A percentile compares a stretch with the other conserved stretches of the same genome.
Conservation (phyloP, 208 protist genomes). For the Crithidia thermophila region DNA sequence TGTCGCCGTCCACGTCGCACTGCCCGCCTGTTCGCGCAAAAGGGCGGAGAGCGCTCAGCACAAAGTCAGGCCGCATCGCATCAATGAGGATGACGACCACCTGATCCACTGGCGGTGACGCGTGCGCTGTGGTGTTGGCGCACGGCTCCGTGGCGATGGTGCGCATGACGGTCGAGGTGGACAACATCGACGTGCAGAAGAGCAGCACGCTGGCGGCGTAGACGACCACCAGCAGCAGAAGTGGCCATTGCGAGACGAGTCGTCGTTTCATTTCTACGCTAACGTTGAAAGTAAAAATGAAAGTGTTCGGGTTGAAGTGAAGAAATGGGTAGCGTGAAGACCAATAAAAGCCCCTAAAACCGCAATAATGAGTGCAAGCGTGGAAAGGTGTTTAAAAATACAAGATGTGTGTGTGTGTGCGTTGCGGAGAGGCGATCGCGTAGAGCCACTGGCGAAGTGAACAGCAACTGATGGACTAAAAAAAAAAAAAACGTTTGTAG, state of each 20-base stretch:
- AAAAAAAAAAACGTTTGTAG: background rate
- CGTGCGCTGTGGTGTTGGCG: background rate
- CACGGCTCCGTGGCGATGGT: conserved; percentile 38
- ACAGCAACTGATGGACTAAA: no score
- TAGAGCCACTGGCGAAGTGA: no score
- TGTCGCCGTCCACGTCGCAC: conserved; percentile 31
- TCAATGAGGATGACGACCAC: conserved; percentile 75
- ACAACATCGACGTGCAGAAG: conserved; percentile 69
- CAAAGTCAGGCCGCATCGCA: conserved; percentile 76
- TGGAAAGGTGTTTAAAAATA: no score
- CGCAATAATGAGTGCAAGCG: no score
- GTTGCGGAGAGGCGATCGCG: no score
- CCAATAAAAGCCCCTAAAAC: no score
- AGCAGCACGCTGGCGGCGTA: conserved; percentile 45
- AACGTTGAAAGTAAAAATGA: no score
- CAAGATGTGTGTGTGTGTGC: no score
- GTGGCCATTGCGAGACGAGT: conserved; percentile 18
- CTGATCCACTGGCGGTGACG: conserved; percentile 58
- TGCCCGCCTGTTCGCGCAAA: conserved; percentile 41
- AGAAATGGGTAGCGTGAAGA: no score
- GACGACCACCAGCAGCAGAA: conserved; percentile 28
- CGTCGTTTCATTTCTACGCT: conserved; percentile 2
- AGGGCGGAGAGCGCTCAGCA: conserved; percentile 34
- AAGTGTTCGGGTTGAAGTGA: no score
- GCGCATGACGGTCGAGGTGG: conserved; percentile 40